Base-by-base conservation (phyloP, 371 early-diverging fungal species). In the Mucor racemosus region DNA sequence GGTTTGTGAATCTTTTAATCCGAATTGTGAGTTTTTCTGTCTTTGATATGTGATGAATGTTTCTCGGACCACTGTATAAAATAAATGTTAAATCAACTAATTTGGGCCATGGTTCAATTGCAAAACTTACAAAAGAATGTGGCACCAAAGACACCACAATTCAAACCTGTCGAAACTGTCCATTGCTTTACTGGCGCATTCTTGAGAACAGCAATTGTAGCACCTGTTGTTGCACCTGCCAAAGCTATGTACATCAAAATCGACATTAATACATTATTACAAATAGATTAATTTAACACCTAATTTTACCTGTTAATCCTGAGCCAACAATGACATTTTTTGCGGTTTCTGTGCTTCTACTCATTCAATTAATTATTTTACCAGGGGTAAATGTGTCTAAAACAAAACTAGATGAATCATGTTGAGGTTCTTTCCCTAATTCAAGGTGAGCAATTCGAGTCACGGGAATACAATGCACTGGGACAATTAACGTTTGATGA, bases 1-100 rank as follows among this genome's bases (percentile, higher is more conserved):
- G 6, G 86, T 88, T 67, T 86, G 78, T 14, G 86, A 86, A 60
- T 84, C 83, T 53, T 85, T 85, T 31, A 85, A 67, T 40, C 86
- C 85, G 68, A 74, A 88, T n/a, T 75, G 73, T 13, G 84, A 76
- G 66, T 88, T 86, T 65, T 88, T 78, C 64, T 70, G 75, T 34
- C 81, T 76, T 64, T 88, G 86, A 58, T 80, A 81, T 10, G 75
- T 71, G 34, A 84, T 80, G 58, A 85, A 84, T 6, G 88, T 76
- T 44, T 88, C 86, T 14, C 88, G 76, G 48, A 84, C 66, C 67
- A 74, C 80, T 76, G 39, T 21, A 53, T 31, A 21, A 36, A 50
- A 39, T 9, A 38, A 11, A 38, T 38, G 38, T 38, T 11, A 38
- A 11, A 9, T 41, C 4, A 39, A 53, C 35, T 3, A 26, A 26